Conservation (phyloP, 1,284 basidiomycete species). For the Ganoderma lucidum region DNA sequence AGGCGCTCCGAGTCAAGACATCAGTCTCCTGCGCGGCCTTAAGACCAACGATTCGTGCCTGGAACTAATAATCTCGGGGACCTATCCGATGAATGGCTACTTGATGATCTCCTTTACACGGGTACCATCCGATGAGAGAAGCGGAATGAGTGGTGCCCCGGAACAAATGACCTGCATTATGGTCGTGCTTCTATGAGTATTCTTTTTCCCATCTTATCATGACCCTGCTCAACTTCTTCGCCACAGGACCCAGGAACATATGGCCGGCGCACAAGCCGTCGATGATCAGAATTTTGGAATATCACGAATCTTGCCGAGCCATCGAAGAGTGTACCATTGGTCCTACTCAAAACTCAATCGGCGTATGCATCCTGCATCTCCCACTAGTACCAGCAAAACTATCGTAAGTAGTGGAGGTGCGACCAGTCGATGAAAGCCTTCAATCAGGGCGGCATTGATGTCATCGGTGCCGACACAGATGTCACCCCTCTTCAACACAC, state of each 20-base stretch:
- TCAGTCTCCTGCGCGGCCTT: background rate
- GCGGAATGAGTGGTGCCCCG: background rate
- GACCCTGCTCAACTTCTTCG: background rate
- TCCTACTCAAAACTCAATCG: background rate
- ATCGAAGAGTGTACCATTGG: background rate
- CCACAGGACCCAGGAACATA: background rate
- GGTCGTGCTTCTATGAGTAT: background rate
- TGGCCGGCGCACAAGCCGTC: background rate
- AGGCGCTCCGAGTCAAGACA: background rate
- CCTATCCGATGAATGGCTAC: background rate
- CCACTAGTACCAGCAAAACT: too few relatives aligned
- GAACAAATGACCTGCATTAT: background rate
- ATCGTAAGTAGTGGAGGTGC: background rate
- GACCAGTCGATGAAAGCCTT: background rate
- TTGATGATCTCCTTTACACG: background rate
- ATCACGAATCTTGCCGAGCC: background rate
- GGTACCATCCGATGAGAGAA: background rate
- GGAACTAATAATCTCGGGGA: background rate
- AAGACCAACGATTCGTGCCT: background rate
- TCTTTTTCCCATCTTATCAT: background rate
- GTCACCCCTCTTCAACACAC: background rate
- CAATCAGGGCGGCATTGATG: background rate
- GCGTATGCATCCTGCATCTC: too few relatives aligned
- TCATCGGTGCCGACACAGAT: background rate
- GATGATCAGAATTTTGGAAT: background rate